A percentile compares a stretch with the other conserved stretches of the same genome.
Evolutionary conservation across 352 stramenopile genomes (phyloP).

Genomic region (Thalassiosira mediterranea): DNA sequence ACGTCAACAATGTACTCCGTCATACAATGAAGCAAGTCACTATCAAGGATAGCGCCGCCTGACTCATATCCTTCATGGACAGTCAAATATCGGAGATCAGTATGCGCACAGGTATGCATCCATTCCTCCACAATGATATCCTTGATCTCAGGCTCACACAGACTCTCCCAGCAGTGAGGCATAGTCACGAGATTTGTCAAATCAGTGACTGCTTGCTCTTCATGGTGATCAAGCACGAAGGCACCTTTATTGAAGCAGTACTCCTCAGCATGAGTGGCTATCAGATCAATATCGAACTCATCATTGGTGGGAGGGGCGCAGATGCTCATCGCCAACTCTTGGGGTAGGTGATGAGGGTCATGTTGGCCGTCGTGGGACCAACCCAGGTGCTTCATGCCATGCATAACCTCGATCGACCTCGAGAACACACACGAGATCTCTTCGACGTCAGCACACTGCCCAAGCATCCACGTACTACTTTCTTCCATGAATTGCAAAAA

Average conservation of each 20-base stretch:
- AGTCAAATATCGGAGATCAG: slow-evolving; percentile 34
- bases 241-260: slow-evolving; percentile 12
- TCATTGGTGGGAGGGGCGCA: slow-evolving; percentile 18
- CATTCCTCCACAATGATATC: slow-evolving; percentile 28
- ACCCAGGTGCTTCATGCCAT: slow-evolving; percentile 32
- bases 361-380: slow-evolving; percentile 15
- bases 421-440: slow-evolving; percentile 34
- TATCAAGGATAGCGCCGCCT: slow-evolving; percentile 10
- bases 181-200: slow-evolving; percentile 31
- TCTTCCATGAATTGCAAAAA: slow-evolving; percentile 37
- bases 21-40: slow-evolving; percentile 43
- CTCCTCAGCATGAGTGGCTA: slow-evolving; percentile 14
- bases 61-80: neutral
- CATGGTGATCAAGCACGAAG: slow-evolving; percentile 4
- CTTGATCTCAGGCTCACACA: slow-evolving; percentile 26
- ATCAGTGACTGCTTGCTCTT: slow-evolving; percentile 12
- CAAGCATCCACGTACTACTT: slow-evolving; percentile 24
- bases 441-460: slow-evolving; percentile 28
- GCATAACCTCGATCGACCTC: slow-evolving; percentile 35
- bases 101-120: slow-evolving; percentile 36
- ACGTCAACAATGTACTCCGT: slow-evolving; percentile 27
- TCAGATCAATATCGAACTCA: slow-evolving; percentile 34
- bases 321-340: slow-evolving; percentile 11
- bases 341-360: slow-evolving; percentile 13
- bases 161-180: slow-evolving; percentile 34